A percentile compares a stretch with the other conserved stretches of the same genome.
Conservation (phyloP, 768 basidiomycete genomes). For the Boletus edulis region DNA sequence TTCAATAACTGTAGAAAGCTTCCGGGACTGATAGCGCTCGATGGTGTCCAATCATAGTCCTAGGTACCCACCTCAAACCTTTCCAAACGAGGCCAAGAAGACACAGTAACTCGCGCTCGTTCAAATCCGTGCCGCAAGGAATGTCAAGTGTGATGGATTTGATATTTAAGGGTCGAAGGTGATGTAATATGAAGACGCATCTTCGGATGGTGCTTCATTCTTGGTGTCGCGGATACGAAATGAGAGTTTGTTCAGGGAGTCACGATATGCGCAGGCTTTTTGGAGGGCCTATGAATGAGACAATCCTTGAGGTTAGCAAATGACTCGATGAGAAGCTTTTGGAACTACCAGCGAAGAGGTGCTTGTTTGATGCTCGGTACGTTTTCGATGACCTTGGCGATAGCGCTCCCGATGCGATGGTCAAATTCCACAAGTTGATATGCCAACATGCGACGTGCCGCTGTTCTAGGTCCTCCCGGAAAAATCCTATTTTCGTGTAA, state of each 20-base stretch:
- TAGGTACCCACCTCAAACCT: background rate
- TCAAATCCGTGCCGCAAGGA: constrained; percentile 2
- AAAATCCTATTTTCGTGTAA: constrained; percentile 10
- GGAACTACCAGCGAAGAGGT: constrained; percentile 31
- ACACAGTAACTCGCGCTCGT: constrained; percentile 2
- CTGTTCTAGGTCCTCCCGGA: background rate
- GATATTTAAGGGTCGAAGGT: constrained; percentile 7
- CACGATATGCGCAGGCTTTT: background rate
- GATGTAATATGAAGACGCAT: background rate
- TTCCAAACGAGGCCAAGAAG: constrained; percentile 13
- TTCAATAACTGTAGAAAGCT: constrained; percentile 13
- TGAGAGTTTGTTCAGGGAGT: background rate
- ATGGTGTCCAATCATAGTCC: background rate
- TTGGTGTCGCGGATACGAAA: background rate
- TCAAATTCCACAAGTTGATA: constrained; percentile 35
- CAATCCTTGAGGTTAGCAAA: constrained; percentile 15
- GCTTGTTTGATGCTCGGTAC: constrained; percentile 30
- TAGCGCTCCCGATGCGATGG: constrained; percentile 24
- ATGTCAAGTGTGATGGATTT: background rate
- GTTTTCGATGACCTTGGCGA: constrained; percentile 24
- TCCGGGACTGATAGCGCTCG: constrained; percentile 5
- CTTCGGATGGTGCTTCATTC: background rate
- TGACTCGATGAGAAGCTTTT: constrained; percentile 33
- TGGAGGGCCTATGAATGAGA: constrained; percentile 9
- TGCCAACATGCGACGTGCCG: constrained; percentile 29